A percentile compares a stretch with the other conserved stretches of the same genome.
Evolutionary conservation across 2,329 filamentous ascomycete species (phyloP).

Genomic region (Phaeosphaeriaceae sp.): DNA sequence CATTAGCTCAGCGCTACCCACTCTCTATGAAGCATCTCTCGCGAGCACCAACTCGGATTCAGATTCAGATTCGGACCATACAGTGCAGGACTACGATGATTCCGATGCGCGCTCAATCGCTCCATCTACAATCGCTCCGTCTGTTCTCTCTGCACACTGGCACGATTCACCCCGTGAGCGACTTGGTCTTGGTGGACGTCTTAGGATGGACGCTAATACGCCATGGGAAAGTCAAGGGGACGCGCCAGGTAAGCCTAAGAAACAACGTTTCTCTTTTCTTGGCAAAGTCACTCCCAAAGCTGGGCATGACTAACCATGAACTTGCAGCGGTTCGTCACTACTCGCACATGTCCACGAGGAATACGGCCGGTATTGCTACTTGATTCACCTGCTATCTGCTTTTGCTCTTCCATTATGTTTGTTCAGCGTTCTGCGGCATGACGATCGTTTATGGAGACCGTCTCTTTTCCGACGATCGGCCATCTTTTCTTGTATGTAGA

Average conservation of each 20-base stretch:
- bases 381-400: background rate
- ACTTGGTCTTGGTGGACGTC: conserved; percentile 44
- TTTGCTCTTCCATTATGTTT: background rate
- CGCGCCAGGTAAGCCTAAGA: conserved; percentile 37
- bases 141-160: conserved; percentile 46
- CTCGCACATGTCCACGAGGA: background rate
- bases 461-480: background rate
- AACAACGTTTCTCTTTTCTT: conserved; percentile 26
- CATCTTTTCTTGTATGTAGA: background rate
- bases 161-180: conserved; percentile 45
- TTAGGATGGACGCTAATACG: conserved; percentile 40
- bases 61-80: conserved; percentile 9
- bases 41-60: conserved; percentile 19
- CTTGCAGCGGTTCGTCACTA: background rate
- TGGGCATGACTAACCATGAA: background rate
- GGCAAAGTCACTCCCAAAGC: background rate
- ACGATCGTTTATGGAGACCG: background rate
- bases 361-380: background rate
- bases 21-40: conserved; percentile 41
- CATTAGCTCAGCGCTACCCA: conserved; percentile 33
- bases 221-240: conserved; percentile 38
- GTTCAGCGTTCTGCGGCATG: background rate
- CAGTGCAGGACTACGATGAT: conserved; percentile 14
- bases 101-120: conserved; percentile 34
- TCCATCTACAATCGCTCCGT: conserved; percentile 41